Percentiles rank a stretch among this genome's conserved stretches.
Evolutionary conservation across 1,139 yeast species (phyloP).

Genomic region (Geotrichum cucujoidarum): DNA sequence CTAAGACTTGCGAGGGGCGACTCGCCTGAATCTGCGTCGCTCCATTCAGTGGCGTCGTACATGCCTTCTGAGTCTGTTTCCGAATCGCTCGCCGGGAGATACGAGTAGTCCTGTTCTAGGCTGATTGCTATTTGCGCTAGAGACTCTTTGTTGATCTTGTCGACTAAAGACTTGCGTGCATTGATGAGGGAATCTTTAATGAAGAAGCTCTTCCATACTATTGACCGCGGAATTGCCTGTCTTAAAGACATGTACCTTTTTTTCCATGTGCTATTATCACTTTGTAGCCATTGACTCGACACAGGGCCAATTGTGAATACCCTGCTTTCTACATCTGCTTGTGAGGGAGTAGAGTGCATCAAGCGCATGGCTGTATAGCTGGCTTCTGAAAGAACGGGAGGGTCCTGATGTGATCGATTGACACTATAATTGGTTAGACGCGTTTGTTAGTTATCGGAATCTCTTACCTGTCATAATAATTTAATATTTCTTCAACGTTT

Average conservation of each 20-base stretch:
- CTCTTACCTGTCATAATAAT: slow-evolving; percentile 3
- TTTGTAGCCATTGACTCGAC: slow-evolving; percentile 54
- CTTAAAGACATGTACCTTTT: slow-evolving; percentile 6
- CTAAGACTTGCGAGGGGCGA: no score
- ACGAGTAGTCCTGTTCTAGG: neutral
- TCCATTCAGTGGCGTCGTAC: no score
- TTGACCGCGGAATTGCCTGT: neutral
- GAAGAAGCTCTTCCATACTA: slow-evolving; percentile 3
- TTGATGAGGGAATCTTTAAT: neutral
- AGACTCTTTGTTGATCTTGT: slow-evolving; percentile 8
- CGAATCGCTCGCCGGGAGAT: neutral
- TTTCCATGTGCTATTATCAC: slow-evolving; percentile 7
- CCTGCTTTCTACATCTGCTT: slow-evolving; percentile 48
- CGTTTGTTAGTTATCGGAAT: neutral
- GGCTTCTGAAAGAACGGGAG: slow-evolving; percentile 6
- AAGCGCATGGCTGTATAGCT: slow-evolving; percentile 64
- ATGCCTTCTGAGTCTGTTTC: no score
- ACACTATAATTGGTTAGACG: neutral
- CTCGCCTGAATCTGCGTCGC: neutral
- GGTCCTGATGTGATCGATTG: neutral
- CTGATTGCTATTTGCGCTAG: neutral
- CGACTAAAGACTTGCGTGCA: neutral
- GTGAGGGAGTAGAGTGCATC: slow-evolving; percentile 49
- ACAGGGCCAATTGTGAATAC: slow-evolving; percentile 57
- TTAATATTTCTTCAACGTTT: slow-evolving; percentile 6